Evolutionary conservation across 345 rosid species (phyloP).

Genomic region (Odontarrhena argentea): DNA sequence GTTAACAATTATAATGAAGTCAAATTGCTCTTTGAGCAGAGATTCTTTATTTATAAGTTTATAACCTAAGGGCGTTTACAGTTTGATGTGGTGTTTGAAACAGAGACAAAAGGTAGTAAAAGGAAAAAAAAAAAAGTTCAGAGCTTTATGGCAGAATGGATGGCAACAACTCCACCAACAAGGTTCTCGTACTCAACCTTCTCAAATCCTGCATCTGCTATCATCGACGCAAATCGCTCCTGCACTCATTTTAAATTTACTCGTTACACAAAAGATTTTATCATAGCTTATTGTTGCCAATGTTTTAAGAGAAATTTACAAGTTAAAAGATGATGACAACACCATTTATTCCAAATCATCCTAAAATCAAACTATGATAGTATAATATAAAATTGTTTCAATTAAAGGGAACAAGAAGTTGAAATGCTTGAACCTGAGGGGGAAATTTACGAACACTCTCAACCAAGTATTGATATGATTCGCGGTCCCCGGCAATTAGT

Average conservation of each 20-base stretch:
- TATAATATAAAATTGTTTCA: not conserved
- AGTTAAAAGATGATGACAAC: conserved; percentile 19
- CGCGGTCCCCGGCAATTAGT: conserved; percentile 76
- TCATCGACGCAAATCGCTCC: conserved; percentile 89
- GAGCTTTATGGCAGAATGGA: conserved; percentile 81
- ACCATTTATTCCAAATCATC: not conserved
- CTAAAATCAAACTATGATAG: not conserved
- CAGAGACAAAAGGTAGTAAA: not conserved
- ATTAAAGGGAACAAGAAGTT: not conserved
- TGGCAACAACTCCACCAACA: conserved; percentile 90
- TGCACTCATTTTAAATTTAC: conserved; percentile 35
- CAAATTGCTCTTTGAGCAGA: not conserved
- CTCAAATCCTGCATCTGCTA: conserved; percentile 88
- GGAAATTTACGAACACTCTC: conserved; percentile 96
- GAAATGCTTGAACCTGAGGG: conserved; percentile 57
- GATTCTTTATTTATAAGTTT: not conserved
- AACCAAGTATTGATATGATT: conserved; percentile 88
- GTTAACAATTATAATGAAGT: not conserved
- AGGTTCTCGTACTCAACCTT: conserved; percentile 96
- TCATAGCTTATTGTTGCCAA: not conserved
- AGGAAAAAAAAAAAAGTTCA: conserved; percentile 22
- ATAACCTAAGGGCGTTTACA: not conserved
- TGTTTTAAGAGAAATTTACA: conserved; percentile 4
- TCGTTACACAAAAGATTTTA: conserved; percentile 7
- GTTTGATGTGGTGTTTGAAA: conserved; percentile 1